phyloP scores from a whole-genome alignment of 192 early-diverging fungal species.

The Funneliformis geosporum region DNA sequence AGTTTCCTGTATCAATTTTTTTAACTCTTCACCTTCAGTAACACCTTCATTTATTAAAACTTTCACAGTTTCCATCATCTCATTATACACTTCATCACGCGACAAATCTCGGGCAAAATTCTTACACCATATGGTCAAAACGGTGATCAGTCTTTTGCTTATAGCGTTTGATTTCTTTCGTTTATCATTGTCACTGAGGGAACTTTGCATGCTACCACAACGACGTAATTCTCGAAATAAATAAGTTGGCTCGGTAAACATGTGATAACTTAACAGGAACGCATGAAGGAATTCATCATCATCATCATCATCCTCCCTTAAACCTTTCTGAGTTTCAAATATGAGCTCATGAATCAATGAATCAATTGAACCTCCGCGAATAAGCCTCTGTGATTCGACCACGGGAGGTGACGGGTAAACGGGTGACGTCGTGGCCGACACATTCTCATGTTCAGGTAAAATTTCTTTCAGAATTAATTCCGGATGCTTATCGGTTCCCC shows the following conservation, averaged over 20 bases:
- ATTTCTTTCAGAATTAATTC: constrained; percentile 45
- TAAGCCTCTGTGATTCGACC: not conserved
- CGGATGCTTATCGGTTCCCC: constrained; percentile 57
- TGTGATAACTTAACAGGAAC: constrained; percentile 45
- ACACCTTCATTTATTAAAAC: not conserved
- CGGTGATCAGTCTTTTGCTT: not conserved
- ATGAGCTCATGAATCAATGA: constrained; percentile 69
- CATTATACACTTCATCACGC: constrained; percentile 38
- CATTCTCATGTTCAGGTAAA: not conserved
- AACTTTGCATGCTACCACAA: constrained; percentile 11
- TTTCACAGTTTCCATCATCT: constrained; percentile 36
- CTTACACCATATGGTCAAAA: constrained; percentile 41
- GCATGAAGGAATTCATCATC: constrained; percentile 37
- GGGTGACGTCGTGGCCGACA: not conserved
- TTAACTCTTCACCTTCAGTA: not conserved
- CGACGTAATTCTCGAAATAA: constrained; percentile 32
- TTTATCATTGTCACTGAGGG: constrained; percentile 30
- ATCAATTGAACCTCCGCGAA: constrained; percentile 43
- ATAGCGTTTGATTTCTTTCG: not conserved
- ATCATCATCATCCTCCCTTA: constrained; percentile 5
- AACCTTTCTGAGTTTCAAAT: constrained; percentile 42
- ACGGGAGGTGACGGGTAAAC: not conserved
- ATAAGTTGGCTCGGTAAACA: constrained; percentile 40
- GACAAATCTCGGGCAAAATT: constrained; percentile 36
- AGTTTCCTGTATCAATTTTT: constrained; percentile 7